A percentile compares a stretch with the other conserved stretches of the same genome.
Evolutionary conservation across 768 basidiomycete species (phyloP).

Genomic region (Candolleomyces aberdarensis): DNA sequence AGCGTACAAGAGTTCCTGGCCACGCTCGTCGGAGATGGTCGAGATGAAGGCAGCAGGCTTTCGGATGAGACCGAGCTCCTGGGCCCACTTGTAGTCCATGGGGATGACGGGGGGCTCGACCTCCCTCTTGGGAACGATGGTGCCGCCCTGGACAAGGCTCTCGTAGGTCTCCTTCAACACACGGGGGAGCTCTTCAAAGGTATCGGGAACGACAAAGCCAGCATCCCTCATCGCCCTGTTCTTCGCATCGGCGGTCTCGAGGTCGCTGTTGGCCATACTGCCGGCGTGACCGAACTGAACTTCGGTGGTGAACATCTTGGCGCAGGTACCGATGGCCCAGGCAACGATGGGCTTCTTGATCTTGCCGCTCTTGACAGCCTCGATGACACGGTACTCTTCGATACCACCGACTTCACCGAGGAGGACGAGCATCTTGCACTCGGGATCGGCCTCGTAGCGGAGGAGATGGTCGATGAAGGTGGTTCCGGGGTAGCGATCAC

Average conservation of each 20-base stretch:
- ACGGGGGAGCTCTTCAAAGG: slow-evolving; percentile 92
- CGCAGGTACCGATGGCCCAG: slow-evolving; percentile 99
- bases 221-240: slow-evolving; percentile 92
- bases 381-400: slow-evolving; percentile 98
- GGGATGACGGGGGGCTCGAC: slow-evolving; percentile 92
- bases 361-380: slow-evolving; percentile 87
- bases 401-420: slow-evolving; percentile 99
- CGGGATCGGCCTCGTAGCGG: slow-evolving; percentile 94
- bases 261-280: slow-evolving; percentile 94
- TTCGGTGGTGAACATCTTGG: slow-evolving; percentile 99
- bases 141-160: slow-evolving; percentile 65
- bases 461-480: slow-evolving; percentile 99
- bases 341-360: slow-evolving; percentile 99
- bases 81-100: slow-evolving; percentile 99
- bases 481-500: slow-evolving; percentile 97
- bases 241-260: slow-evolving; percentile 98
- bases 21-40: slow-evolving; percentile 98
- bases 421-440: slow-evolving; percentile 98
- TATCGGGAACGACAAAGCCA: slow-evolving; percentile 95
- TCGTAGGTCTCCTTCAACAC: slow-evolving; percentile 87
- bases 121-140: slow-evolving; percentile 70
- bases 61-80: slow-evolving; percentile 96
- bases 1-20: slow-evolving; percentile 96
- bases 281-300: slow-evolving; percentile 99
- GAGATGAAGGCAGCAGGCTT: slow-evolving; percentile 99